Conservation (phyloP, 805 yeast species). For the Tetrapisispora nanseiensis region DNA sequence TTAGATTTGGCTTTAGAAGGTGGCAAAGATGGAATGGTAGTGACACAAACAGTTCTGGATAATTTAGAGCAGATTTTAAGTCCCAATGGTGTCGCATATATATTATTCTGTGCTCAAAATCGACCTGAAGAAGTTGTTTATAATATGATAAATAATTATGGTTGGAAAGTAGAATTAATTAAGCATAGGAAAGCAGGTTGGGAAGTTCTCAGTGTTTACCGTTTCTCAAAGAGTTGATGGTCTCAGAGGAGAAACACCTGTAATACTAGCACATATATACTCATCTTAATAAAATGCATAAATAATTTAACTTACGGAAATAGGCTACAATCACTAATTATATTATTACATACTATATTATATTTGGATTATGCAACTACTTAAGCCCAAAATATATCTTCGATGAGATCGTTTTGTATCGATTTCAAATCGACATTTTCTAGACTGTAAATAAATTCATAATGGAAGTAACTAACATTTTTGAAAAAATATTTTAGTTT, state of each 20-base stretch:
- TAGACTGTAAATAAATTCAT: slow-evolving; percentile 46
- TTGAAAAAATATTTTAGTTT: slow-evolving; percentile 17
- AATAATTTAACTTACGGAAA: too few relatives aligned
- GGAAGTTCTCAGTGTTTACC: slow-evolving; percentile 78
- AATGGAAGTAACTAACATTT: slow-evolving; percentile 15
- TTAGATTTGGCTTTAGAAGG: slow-evolving; percentile 85
- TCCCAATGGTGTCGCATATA: slow-evolving; percentile 65
- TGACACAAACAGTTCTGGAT: slow-evolving; percentile 58
- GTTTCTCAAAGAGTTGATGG: slow-evolving; percentile 33
- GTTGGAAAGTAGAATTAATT: slow-evolving; percentile 48
- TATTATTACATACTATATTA: too few relatives aligned
- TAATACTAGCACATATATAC: too few relatives aligned
- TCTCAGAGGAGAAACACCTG: not conserved
- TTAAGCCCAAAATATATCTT: slow-evolving; percentile 40
- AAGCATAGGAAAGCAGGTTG: slow-evolving; percentile 82
- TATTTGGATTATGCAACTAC: too few relatives aligned
- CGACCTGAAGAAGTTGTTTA: slow-evolving; percentile 54
- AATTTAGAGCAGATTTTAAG: slow-evolving; percentile 45
- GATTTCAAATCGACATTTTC: slow-evolving; percentile 32
- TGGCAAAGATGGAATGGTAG: slow-evolving; percentile 83
- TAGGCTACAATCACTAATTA: too few relatives aligned
- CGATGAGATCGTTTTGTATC: slow-evolving; percentile 47
- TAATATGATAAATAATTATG: slow-evolving; percentile 31
- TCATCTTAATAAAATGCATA: not conserved
- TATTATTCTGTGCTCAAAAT: slow-evolving; percentile 86